Evolutionary conservation across 2,329 filamentous ascomycete species (phyloP), one percentile per base, ranked within the genome.

Genomic region (Purpureocillium lavendulum): DNA sequence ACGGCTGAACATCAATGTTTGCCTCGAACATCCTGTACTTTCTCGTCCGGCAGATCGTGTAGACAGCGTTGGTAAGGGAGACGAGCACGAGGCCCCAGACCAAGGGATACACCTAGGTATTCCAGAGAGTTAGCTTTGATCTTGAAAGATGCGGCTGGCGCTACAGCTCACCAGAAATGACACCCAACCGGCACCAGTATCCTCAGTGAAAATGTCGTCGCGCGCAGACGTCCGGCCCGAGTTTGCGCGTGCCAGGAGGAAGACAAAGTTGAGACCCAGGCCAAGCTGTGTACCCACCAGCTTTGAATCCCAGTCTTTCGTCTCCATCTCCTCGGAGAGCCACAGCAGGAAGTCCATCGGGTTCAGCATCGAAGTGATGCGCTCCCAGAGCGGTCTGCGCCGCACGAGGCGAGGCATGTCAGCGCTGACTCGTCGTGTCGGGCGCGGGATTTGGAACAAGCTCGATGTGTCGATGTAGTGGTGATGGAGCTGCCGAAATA

Each of bases 1-100:
- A 71, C 4, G 84, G 83, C 17, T 76, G 66, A 36, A 75, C 70
- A 41, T 97, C 87, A 46, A 97, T 83, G 30, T 82, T 79, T 46
- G 80, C 81, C 62, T 94, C 87, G 61, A 98, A 98, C 24, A 98
- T 71, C 49, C 92, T 81, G 65, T 98, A 98, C 53, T 86, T 80
- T 44, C 88, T 82, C 53, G 80, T 87, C 50, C 87, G 82, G 40
- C 75, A 76, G 58, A 95, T 84, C 21, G 88, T 86, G 61, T 89
- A 90, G 54, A 82, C 70, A 4, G 87, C 80, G 62, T 98, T 98
- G 21, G 74, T 56, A 30, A 75, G 56, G n/a, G 87, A 88, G 33
- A 86, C 64, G 17, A 70, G 48, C 2, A 77, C 71, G 16, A 96
- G 70, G 1, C 75, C 57, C 66, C 86, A 82, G n/a, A 88, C 79